These are phyloP conservation scores for Rauvolfia tetraphylla DNA, from an alignment of 257 asterid species.

Conservation along the genomic window DNA sequence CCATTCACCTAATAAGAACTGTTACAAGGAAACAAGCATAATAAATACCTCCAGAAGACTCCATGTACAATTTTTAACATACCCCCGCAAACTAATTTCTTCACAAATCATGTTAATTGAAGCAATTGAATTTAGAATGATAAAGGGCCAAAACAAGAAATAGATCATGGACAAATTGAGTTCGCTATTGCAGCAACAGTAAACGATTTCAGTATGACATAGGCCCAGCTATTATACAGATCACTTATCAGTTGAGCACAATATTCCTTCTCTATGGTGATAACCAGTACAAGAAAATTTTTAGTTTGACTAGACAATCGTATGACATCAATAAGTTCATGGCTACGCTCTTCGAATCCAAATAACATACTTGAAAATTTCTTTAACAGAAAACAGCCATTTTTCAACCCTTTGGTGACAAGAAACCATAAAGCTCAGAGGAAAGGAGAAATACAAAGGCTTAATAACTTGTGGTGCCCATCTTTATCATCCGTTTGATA, in stretches of 20 bases:
- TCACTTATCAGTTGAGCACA: not conserved
- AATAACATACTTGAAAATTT: not conserved
- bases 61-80: not conserved
- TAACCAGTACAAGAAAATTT: not conserved
- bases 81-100: not conserved
- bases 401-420: not conserved
- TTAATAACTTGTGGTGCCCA: not conserved
- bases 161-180: not conserved
- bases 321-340: not conserved
- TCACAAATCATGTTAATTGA: not conserved
- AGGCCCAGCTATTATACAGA: not conserved
- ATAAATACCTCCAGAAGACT: not conserved
- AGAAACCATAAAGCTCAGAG: not conserved
- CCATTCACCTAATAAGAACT: not conserved
- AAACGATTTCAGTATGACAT: not conserved
- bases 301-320: not conserved
- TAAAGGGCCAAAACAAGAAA: not conserved
- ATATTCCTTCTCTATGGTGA: not conserved
- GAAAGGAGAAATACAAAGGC: not conserved
- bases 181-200: not conserved
- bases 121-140: too few relatives aligned
- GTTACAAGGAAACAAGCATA: not conserved
- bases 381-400: not conserved
- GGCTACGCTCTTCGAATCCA: not conserved
- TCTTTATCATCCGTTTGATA: slow-evolving; percentile 2